Evolutionary conservation across 495 filamentous ascomycete genomes (phyloP).

Genomic region (Xylaria venustula): DNA sequence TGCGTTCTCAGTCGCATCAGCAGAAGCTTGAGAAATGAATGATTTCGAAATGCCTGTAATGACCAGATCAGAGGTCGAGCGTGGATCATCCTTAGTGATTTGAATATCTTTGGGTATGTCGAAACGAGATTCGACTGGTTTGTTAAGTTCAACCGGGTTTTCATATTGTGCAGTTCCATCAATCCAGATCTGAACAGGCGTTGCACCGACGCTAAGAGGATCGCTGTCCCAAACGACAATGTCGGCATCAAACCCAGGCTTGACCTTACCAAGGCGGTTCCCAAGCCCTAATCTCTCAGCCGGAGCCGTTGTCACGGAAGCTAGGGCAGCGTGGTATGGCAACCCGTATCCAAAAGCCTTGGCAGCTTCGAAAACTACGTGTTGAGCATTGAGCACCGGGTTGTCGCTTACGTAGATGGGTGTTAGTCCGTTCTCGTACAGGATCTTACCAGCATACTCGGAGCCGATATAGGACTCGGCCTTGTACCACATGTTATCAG

Average conservation of each 20-base stretch:
- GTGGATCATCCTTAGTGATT: slow-evolving; percentile 33
- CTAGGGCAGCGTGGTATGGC: slow-evolving; percentile 58
- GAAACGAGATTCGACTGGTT: slow-evolving; percentile 28
- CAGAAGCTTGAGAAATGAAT: slow-evolving; percentile 24
- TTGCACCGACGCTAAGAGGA: slow-evolving; percentile 58
- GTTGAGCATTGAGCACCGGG: slow-evolving; percentile 50
- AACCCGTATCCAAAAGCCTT: slow-evolving; percentile 60
- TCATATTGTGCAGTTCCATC: slow-evolving; percentile 56
- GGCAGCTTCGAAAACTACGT: slow-evolving; percentile 58
- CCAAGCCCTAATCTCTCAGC: slow-evolving; percentile 59
- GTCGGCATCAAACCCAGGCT: slow-evolving; percentile 64
- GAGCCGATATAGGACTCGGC: slow-evolving; percentile 59
- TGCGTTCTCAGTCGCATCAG: neutral
- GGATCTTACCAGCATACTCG: slow-evolving; percentile 58
- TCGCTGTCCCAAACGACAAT: slow-evolving; percentile 67
- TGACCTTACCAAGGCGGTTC: slow-evolving; percentile 59
- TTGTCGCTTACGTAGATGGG: slow-evolving; percentile 52
- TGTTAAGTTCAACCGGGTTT: slow-evolving; percentile 41
- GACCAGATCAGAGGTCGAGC: slow-evolving; percentile 36
- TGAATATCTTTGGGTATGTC: slow-evolving; percentile 28
- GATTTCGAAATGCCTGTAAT: slow-evolving; percentile 49
- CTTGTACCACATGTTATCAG: slow-evolving; percentile 65
- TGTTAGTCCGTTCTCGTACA: slow-evolving; percentile 57
- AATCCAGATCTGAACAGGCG: slow-evolving; percentile 63
- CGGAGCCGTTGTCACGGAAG: slow-evolving; percentile 59